Conservation (phyloP, 2,329 filamentous ascomycete species). For the Pseudogymnoascus sp. region DNA sequence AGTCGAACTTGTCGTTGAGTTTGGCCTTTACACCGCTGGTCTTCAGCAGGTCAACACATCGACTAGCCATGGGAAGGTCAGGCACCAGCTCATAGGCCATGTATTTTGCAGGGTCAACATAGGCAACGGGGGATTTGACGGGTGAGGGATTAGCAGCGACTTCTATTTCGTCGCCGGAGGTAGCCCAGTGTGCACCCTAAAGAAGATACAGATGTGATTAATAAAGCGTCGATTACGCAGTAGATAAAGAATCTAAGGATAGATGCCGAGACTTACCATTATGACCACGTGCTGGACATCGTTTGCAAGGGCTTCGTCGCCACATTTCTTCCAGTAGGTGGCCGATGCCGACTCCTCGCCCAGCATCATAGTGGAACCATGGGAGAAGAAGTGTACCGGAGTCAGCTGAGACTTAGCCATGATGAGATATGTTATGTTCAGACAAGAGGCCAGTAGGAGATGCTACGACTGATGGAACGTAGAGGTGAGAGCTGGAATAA, state of each 20-base stretch:
- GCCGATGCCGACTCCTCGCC: conserved; percentile 54
- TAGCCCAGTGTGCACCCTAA: conserved; percentile 61
- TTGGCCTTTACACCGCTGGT: conserved; percentile 44
- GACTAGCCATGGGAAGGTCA: conserved; percentile 44
- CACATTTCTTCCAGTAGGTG: conserved; percentile 56
- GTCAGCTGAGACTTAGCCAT: conserved; percentile 25
- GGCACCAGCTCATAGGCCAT: conserved; percentile 51
- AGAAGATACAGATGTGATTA: not conserved
- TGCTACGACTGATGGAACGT: not conserved
- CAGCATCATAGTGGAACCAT: conserved; percentile 66
- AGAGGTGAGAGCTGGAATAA: not conserved
- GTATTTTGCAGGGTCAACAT: conserved; percentile 59
- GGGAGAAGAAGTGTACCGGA: conserved; percentile 59
- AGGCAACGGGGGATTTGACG: conserved; percentile 54
- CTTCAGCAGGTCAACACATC: conserved; percentile 41
- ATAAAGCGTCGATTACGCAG: not conserved
- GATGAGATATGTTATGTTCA: not conserved
- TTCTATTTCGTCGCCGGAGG: conserved; percentile 45
- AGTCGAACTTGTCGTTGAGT: conserved; percentile 50
- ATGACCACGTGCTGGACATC: conserved; percentile 55
- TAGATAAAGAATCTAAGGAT: not conserved
- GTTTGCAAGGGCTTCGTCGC: conserved; percentile 51
- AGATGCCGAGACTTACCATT: conserved; percentile 40
- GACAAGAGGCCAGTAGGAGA: not conserved
- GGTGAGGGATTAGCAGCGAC: conserved; percentile 53